Conservation (phyloP, 768 basidiomycete genomes). For the Agaricus blazei region DNA sequence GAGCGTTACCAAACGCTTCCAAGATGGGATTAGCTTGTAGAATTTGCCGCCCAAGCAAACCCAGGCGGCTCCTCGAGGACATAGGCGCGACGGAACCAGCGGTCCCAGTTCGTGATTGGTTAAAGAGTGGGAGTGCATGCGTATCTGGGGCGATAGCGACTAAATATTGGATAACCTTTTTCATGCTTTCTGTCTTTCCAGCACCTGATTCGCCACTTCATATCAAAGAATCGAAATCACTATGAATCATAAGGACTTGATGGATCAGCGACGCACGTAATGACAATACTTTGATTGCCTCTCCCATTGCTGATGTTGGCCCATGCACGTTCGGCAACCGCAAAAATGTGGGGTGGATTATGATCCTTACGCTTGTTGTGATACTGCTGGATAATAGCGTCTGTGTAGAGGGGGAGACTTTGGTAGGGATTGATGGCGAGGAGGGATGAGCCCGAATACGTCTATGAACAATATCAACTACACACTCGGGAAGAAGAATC, state of each 20-base stretch:
- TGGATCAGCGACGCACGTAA: conserved; percentile 64
- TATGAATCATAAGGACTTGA: conserved; percentile 5
- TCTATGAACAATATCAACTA: conserved; percentile 37
- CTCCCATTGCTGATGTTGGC: conserved; percentile 96
- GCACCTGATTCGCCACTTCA: conserved; percentile 95
- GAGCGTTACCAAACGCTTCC: conserved; percentile 98
- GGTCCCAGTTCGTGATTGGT: conserved; percentile 67
- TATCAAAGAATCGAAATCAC: background rate
- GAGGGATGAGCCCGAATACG: conserved; percentile 93
- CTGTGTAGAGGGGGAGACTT: conserved; percentile 84
- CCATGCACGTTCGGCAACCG: conserved; percentile 97
- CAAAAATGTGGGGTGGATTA: conserved; percentile 95
- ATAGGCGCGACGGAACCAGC: conserved; percentile 51
- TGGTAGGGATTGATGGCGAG: conserved; percentile 99
- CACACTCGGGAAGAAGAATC: too few species aligned
- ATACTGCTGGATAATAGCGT: conserved; percentile 85
- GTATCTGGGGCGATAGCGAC: conserved; percentile 92
- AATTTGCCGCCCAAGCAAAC: conserved; percentile 92
- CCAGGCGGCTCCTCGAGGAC: conserved; percentile 71
- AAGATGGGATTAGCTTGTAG: conserved; percentile 96
- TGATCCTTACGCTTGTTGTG: conserved; percentile 84
- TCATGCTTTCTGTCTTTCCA: conserved; percentile 98
- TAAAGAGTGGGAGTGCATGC: conserved; percentile 46
- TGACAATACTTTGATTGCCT: conserved; percentile 96
- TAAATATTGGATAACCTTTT: conserved; percentile 99